Conservation (phyloP, 495 filamentous ascomycete genomes). For the Xylaria telfairii region DNA sequence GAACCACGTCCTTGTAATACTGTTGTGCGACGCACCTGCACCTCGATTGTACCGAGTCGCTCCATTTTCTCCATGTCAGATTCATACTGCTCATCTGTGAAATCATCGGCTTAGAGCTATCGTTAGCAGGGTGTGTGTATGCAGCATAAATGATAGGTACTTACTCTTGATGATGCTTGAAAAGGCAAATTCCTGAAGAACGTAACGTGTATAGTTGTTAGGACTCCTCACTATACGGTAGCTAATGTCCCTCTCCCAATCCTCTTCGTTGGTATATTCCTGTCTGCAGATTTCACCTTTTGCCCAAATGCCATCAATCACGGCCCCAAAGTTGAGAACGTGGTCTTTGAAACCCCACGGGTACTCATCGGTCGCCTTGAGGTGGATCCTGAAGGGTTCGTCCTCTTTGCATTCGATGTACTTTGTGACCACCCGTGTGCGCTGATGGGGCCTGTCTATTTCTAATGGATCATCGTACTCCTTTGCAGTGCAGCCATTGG, state of each 20-base stretch:
- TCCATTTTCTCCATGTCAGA: not conserved
- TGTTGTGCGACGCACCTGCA: not conserved
- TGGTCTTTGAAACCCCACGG: not conserved
- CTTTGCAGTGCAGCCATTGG: not conserved
- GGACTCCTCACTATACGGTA: not conserved
- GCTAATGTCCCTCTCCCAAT: not conserved
- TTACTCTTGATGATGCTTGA: conserved; percentile 1
- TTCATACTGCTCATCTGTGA: not conserved
- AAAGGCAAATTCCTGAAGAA: conserved; percentile 11
- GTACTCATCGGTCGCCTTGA: conserved; percentile 17
- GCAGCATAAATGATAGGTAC: conserved; percentile 2
- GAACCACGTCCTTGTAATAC: not conserved
- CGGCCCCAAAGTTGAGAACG: not conserved
- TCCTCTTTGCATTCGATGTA: conserved; percentile 22
- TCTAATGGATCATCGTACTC: conserved; percentile 14
- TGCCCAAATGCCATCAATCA: conserved; percentile 17
- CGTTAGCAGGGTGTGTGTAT: not conserved
- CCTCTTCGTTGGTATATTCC: not conserved
- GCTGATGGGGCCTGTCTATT: not conserved
- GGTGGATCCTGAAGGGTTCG: not conserved
- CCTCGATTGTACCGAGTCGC: conserved; percentile 12
- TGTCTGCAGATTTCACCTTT: not conserved
- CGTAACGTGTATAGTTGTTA: not conserved
- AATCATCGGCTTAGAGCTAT: not conserved
- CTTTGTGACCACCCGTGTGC: not conserved